A percentile compares a stretch with the other conserved stretches of the same genome.
phyloP scores from a whole-genome alignment of 163 green algal genomes.

The Smithsoniella earleae region DNA sequence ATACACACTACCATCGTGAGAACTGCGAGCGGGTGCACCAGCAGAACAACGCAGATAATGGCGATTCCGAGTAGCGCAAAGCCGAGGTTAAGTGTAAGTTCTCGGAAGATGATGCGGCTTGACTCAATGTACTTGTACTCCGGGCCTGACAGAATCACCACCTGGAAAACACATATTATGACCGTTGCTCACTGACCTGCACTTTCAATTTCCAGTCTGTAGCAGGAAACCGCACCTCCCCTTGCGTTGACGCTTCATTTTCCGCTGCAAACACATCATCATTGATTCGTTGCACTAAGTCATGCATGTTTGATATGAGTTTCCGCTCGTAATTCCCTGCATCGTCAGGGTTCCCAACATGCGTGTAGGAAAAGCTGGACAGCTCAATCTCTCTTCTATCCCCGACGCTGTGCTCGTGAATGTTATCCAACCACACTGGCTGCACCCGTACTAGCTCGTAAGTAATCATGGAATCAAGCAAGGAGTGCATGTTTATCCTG shows the following conservation, averaged over 20 bases:
- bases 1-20: slow-evolving; percentile 38
- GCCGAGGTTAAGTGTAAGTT: slow-evolving; percentile 36
- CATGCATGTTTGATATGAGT: slow-evolving; percentile 17
- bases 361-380: background rate
- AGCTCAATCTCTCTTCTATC: background rate
- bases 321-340: slow-evolving; percentile 12
- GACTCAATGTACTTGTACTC: slow-evolving; percentile 34
- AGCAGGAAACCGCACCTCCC: no score
- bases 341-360: background rate
- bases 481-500: background rate
- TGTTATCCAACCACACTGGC: background rate
- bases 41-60: slow-evolving; percentile 35
- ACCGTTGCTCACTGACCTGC: background rate
- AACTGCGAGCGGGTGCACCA: slow-evolving; percentile 33
- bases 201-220: no score
- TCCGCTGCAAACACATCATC: slow-evolving; percentile 4
- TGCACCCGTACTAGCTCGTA: background rate
- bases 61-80: slow-evolving; percentile 37
- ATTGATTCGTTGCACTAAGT: slow-evolving; percentile 29
- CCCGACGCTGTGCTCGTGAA: background rate
- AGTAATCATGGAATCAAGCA: background rate
- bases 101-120: slow-evolving; percentile 24
- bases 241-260: background rate
- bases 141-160: slow-evolving; percentile 2
- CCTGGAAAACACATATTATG: no score